These are phyloP conservation scores for Cyberlindnera petersonii DNA, from an alignment of 805 yeast genomes.

Conservation along the genomic window DNA sequence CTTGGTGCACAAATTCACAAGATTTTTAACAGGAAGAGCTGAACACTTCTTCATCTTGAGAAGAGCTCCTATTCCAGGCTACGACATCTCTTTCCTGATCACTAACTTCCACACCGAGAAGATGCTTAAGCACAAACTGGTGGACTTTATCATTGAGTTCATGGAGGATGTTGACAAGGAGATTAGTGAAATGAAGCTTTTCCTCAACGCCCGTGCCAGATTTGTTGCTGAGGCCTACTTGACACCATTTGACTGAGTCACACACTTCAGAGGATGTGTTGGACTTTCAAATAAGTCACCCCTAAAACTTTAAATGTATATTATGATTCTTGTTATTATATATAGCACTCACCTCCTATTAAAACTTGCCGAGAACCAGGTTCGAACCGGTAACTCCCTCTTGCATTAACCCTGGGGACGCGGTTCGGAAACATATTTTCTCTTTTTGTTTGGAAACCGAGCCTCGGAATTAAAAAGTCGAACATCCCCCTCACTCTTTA, in stretches of 20 bases:
- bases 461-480: too few relatives aligned
- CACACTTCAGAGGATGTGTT: too few relatives aligned
- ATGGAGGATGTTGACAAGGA: conserved; percentile 99
- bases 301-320: too few relatives aligned
- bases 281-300: too few relatives aligned
- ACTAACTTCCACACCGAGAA: conserved; percentile 94
- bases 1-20: conserved; percentile 88
- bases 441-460: too few relatives aligned
- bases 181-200: conserved; percentile 96
- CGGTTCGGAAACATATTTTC: too few relatives aligned
- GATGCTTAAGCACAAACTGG: conserved; percentile 91
- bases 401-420: too few relatives aligned
- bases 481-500: too few relatives aligned
- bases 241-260: conserved; percentile 68
- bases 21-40: conserved; percentile 93
- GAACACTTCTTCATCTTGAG: conserved; percentile 90
- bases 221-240: conserved; percentile 95
- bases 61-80: conserved; percentile 85
- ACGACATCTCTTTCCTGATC: conserved; percentile 87
- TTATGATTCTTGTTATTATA: too few relatives aligned
- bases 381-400: too few relatives aligned
- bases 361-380: too few relatives aligned
- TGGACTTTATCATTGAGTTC: conserved; percentile 94
- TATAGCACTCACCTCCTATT: too few relatives aligned
- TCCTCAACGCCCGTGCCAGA: conserved; percentile 95